A percentile compares a stretch with the other conserved stretches of the same genome.
Evolutionary conservation across 768 basidiomycete species (phyloP).

Genomic region (Lactarius psammicola): DNA sequence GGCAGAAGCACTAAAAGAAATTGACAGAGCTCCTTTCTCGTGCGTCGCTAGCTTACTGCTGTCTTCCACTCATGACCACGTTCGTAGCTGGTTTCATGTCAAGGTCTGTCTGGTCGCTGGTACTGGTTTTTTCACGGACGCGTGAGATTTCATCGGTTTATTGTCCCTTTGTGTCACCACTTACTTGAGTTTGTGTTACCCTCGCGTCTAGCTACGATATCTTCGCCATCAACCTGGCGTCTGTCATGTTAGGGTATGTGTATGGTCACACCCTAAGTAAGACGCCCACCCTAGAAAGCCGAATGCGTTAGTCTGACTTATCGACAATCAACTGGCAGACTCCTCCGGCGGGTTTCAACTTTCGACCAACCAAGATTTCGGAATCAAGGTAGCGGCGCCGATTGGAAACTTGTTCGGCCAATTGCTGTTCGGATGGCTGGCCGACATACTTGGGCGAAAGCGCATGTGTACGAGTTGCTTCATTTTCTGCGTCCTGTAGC

Average conservation of each 20-base stretch:
- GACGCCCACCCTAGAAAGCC: not conserved
- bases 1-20: slow-evolving; percentile 72
- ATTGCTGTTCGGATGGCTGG: slow-evolving; percentile 46
- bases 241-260: slow-evolving; percentile 78
- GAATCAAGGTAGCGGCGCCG: slow-evolving; percentile 44
- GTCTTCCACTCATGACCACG: not conserved
- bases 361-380: slow-evolving; percentile 34
- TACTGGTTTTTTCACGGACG: slow-evolving; percentile 90
- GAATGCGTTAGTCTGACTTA: not conserved
- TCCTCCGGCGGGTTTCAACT: not conserved
- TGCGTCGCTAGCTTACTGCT: slow-evolving; percentile 37
- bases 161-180: not conserved
- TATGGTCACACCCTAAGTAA: slow-evolving; percentile 46
- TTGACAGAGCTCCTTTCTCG: slow-evolving; percentile 86
- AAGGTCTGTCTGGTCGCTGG: slow-evolving; percentile 53
- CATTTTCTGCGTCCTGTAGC: slow-evolving; percentile 31
- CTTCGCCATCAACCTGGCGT: slow-evolving; percentile 85
- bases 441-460: slow-evolving; percentile 44
- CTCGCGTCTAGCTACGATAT: slow-evolving; percentile 64
- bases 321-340: not conserved
- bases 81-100: slow-evolving; percentile 48
- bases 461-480: slow-evolving; percentile 53
- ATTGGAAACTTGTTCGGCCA: slow-evolving; percentile 44
- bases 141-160: slow-evolving; percentile 40
- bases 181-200: not conserved